Evolutionary conservation across 2,329 filamentous ascomycete genomes (phyloP), one percentile per base, ranked within the genome.

Genomic region (Penicillium digitatum): DNA sequence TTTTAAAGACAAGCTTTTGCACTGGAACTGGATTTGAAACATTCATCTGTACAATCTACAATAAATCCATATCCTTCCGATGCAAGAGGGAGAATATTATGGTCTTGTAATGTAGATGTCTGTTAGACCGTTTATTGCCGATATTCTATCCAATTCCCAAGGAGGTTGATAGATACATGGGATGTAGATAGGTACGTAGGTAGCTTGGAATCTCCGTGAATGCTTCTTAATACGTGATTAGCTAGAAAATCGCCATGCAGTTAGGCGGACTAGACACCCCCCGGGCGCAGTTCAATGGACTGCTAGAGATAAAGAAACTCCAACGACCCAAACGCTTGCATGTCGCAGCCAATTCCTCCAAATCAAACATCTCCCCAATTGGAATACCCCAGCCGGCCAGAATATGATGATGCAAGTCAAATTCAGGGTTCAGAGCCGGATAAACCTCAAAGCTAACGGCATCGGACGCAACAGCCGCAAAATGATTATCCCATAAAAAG

Each of bases 401-500:
- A 26, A 74, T 48, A 57, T 70, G 58, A 57, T 74, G 71, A 52
- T 74, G 72, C 45, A 74, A 57, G 60, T 72, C 70, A 62, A 62
- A 71, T 44, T 72, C 68, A 16, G 61, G 57, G 16, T 69, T 58
- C 12, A 69, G 38, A 16, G 70, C 55, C 8, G 77, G 76, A 61
- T 77, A 80, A 3, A 78, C 78, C 64, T 85, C 83, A 60, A 83
- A 81, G 8, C 76, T 78, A n/a, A 83, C 79, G 37, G 79, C 78
- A 55, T 87, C 84, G 1, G 82, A 82, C 0, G 80, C 83, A 1
- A 85, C 78, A 1, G 83, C 83, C 0, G 81, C 74, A 65, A 86
- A 85, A 43, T 79, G 76, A 52, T 79, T 74, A 51, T 85, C 79
- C 82, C 83, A 86, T 20, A 86, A 70, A 76, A 83, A 87, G 14